phyloP scores from a whole-genome alignment of 345 rosid genomes.

The Acer campestre region DNA sequence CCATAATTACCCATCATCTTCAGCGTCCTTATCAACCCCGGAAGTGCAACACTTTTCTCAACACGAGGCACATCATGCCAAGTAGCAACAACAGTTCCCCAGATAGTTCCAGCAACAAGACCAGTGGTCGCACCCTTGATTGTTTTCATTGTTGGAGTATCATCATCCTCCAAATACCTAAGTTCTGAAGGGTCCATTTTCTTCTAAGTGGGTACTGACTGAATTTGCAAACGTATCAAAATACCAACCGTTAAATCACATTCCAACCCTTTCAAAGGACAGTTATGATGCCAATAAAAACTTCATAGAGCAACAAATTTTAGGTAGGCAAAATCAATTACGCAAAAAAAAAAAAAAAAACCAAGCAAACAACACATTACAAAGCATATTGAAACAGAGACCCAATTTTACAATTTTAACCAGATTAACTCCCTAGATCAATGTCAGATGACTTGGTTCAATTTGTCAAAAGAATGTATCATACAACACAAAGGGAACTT shows the following conservation, averaged over 20 bases:
- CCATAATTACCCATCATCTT: slow-evolving; percentile 98
- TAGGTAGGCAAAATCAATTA: too few relatives aligned
- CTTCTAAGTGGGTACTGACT: slow-evolving; percentile 26
- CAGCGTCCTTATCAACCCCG: slow-evolving; percentile 82
- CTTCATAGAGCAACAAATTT: not conserved
- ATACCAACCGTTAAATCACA: not conserved
- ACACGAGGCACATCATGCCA: slow-evolving; percentile 98
- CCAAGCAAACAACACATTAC: not conserved
- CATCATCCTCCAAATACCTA: slow-evolving; percentile 87
- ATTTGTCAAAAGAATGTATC: not conserved
- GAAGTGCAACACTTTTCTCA: slow-evolving; percentile 92
- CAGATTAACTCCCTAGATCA: not conserved
- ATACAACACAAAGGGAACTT: not conserved
- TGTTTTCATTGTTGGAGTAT: slow-evolving; percentile 73
- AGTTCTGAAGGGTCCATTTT: slow-evolving; percentile 79
- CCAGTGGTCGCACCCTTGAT: slow-evolving; percentile 85
- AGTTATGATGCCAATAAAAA: not conserved
- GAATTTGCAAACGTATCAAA: slow-evolving; percentile 7
- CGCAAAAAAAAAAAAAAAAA: too few relatives aligned
- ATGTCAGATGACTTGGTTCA: not conserved
- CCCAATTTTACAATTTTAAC: not conserved
- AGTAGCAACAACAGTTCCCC: slow-evolving; percentile 84
- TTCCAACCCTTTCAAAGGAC: not conserved
- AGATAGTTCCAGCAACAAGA: slow-evolving; percentile 79
- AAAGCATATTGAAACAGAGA: too few relatives aligned